Conservation (phyloP, 805 yeast genomes). For the Lachancea dasiensis region DNA sequence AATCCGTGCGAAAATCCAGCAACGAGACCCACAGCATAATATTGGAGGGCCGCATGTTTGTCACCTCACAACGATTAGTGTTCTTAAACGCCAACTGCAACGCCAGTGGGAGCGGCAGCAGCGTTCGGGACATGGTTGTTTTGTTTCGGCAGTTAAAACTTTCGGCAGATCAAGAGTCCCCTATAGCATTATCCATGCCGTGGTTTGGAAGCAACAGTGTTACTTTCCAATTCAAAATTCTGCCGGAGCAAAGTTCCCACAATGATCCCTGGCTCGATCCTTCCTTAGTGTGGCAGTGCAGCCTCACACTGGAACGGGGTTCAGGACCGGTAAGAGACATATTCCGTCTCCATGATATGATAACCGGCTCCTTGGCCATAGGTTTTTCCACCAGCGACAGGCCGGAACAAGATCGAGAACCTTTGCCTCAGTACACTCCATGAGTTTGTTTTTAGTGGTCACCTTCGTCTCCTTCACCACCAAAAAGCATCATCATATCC, state of each 20-base stretch:
- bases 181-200: conserved; percentile 8
- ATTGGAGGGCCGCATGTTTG: conserved; percentile 3
- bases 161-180: neutral
- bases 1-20: neutral
- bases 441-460: neutral
- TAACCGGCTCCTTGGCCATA: conserved; percentile 5
- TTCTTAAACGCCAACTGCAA: neutral
- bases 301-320: conserved; percentile 3
- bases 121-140: neutral
- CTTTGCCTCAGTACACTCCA: conserved; percentile 7
- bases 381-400: neutral
- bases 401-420: conserved; percentile 1
- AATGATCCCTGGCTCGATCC: conserved; percentile 8
- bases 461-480: conserved; percentile 32
- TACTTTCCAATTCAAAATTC: conserved; percentile 3
- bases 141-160: conserved; percentile 2
- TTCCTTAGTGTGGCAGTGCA: conserved; percentile 7
- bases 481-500: conserved; percentile 36
- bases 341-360: conserved; percentile 7
- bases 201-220: conserved; percentile 11
- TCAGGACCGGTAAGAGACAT: conserved; percentile 3
- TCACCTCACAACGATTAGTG: conserved; percentile 5
- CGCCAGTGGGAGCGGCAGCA: too few species aligned
- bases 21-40: neutral
- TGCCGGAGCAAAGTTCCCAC: conserved; percentile 4